These are phyloP conservation scores for Thermothelomyces thermophilus DNA, from an alignment of 2,329 filamentous ascomycete genomes.

Conservation along the genomic window DNA sequence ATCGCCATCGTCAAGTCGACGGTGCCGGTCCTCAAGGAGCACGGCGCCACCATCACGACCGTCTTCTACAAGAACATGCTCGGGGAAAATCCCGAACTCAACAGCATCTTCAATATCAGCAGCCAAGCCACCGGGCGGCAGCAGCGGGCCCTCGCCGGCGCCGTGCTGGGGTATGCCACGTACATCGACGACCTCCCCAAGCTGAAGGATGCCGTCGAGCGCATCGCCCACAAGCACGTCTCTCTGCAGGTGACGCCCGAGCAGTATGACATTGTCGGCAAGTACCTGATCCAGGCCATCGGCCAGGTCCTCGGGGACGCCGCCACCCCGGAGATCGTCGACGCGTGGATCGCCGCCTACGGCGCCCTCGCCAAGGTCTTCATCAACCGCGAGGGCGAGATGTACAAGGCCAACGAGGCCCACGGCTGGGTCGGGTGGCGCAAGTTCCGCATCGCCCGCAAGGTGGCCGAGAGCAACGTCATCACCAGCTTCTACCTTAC, in stretches of 20 bases:
- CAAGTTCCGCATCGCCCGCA: slow-evolving; percentile 57
- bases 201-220: slow-evolving; percentile 46
- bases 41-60: slow-evolving; percentile 61
- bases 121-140: slow-evolving; percentile 58
- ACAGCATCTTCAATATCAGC: slow-evolving; percentile 62
- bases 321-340: slow-evolving; percentile 57
- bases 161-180: slow-evolving; percentile 63
- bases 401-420: slow-evolving; percentile 49
- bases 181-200: slow-evolving; percentile 59
- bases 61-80: slow-evolving; percentile 68
- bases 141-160: slow-evolving; percentile 52
- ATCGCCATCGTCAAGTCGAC: slow-evolving; percentile 69
- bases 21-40: slow-evolving; percentile 60
- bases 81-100: slow-evolving; percentile 55
- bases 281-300: slow-evolving; percentile 63
- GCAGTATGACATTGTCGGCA: slow-evolving; percentile 64
- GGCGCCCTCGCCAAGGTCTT: slow-evolving; percentile 66
- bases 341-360: slow-evolving; percentile 69
- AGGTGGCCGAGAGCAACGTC: slow-evolving; percentile 58
- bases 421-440: slow-evolving; percentile 60
- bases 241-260: slow-evolving; percentile 61
- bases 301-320: slow-evolving; percentile 58
- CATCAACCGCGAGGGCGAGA: slow-evolving; percentile 55
- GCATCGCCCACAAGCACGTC: slow-evolving; percentile 65
- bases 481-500: slow-evolving; percentile 65